A percentile compares a stretch with the other conserved stretches of the same genome.
phyloP scores from a whole-genome alignment of 2,329 filamentous ascomycete genomes.

The Elsinoe arachidis region DNA sequence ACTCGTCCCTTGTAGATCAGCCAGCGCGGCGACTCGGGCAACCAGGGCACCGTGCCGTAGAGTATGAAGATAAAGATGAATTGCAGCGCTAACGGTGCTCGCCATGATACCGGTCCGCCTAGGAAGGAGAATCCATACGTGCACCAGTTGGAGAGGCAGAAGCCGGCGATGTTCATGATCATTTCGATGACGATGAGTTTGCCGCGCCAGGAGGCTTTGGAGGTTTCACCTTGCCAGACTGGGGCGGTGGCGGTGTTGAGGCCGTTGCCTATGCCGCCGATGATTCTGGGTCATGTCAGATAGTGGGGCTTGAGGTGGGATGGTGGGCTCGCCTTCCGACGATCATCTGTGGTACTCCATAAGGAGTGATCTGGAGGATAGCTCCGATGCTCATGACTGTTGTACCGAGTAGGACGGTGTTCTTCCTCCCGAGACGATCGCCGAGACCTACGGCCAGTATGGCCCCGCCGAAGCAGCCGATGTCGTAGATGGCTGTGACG shows the following conservation, averaged over 20 bases:
- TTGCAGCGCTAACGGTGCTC: constrained; percentile 41
- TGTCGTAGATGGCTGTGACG: constrained; percentile 50
- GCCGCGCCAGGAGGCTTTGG: constrained; percentile 34
- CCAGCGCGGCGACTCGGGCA: constrained; percentile 42
- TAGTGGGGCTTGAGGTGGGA: no score
- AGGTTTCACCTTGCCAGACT: constrained; percentile 45
- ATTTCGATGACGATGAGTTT: constrained; percentile 32
- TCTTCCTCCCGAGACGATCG: constrained; percentile 41
- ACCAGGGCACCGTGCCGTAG: constrained; percentile 38
- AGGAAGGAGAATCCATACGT: constrained; percentile 38
- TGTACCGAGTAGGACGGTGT: constrained; percentile 40
- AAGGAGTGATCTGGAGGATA: constrained; percentile 40
- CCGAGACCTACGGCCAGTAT: constrained; percentile 42
- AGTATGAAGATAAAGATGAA: constrained; percentile 43
- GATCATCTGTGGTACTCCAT: constrained; percentile 41
- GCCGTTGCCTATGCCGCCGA: constrained; percentile 43
- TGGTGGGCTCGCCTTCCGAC: constrained; percentile 30
- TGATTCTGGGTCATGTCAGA: constrained; percentile 25
- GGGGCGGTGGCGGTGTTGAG: constrained; percentile 44
- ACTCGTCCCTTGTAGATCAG: constrained; percentile 37
- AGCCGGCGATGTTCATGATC: constrained; percentile 44
- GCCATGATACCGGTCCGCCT: constrained; percentile 35
- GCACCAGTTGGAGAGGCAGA: constrained; percentile 40
- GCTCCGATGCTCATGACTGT: constrained; percentile 42
- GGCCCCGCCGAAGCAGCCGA: constrained; percentile 53